Evolutionary conservation across 2,329 filamentous ascomycete species (phyloP).

Genomic region (Clonostachys solani): DNA sequence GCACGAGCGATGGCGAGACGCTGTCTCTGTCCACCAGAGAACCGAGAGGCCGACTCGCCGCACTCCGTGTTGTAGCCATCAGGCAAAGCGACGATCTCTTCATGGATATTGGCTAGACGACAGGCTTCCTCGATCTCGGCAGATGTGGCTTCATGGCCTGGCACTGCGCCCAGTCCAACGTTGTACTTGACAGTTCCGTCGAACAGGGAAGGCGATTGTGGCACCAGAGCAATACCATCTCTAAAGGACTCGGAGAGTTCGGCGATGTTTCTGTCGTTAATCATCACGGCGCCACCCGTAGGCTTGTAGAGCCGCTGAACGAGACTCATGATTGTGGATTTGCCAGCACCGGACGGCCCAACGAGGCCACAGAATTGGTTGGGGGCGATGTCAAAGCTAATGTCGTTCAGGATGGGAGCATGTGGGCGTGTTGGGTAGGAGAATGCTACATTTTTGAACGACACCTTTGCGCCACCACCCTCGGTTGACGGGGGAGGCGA

Average conservation of each 20-base stretch:
- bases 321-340: conserved; percentile 43
- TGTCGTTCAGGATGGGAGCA: conserved; percentile 27
- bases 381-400: conserved; percentile 34
- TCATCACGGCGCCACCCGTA: conserved; percentile 34
- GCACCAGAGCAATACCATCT: conserved; percentile 36
- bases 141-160: conserved; percentile 40
- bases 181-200: conserved; percentile 54
- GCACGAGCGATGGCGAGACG: conserved; percentile 59
- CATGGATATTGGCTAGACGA: conserved; percentile 48
- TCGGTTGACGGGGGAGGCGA: conserved; percentile 1
- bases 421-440: conserved; percentile 31
- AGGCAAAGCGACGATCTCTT: conserved; percentile 46
- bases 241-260: conserved; percentile 33
- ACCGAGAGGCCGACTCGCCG: conserved; percentile 45
- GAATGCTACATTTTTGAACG: conserved; percentile 36
- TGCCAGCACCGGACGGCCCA: conserved; percentile 39
- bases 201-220: conserved; percentile 41
- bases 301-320: conserved; percentile 48
- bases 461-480: conserved; percentile 31
- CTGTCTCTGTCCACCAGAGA: conserved; percentile 58
- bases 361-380: conserved; percentile 41
- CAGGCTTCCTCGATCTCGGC: conserved; percentile 47
- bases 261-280: conserved; percentile 39
- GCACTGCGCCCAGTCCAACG: conserved; percentile 44
- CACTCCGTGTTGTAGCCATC: conserved; percentile 49